Percentiles rank a stretch among this genome's conserved stretches.
These are phyloP conservation scores for Lactuca sativa DNA, from an alignment of 129 eudicot species.

Conservation along the genomic window DNA sequence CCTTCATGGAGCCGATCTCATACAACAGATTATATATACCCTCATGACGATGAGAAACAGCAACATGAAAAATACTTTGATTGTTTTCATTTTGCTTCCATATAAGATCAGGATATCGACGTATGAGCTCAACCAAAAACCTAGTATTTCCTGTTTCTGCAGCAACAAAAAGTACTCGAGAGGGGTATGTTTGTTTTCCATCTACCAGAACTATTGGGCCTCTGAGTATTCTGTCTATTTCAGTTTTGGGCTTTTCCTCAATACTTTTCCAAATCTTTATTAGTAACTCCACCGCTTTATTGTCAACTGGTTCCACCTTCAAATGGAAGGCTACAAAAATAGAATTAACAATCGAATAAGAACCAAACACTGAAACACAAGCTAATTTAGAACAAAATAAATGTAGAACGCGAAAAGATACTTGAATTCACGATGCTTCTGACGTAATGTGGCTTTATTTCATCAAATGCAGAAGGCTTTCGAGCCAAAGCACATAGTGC, in stretches of 20 bases:
- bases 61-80: conserved; percentile 34
- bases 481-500: conserved; percentile 29
- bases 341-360: neutral
- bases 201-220: neutral
- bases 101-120: conserved; percentile 33
- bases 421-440: conserved; percentile 15
- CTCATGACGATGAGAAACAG: conserved; percentile 33
- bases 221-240: neutral
- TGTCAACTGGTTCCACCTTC: neutral
- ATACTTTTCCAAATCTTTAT: neutral
- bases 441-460: neutral
- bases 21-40: conserved; percentile 32
- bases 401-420: neutral
- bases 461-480: conserved; percentile 24
- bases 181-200: neutral
- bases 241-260: neutral
- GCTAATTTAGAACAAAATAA: neutral
- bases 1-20: conserved; percentile 34
- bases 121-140: conserved; percentile 33
- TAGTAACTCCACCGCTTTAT: conserved; percentile 12
- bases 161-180: conserved; percentile 35
- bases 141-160: conserved; percentile 26
- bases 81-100: conserved; percentile 22
- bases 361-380: neutral
- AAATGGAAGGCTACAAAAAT: conserved; percentile 1